Base-by-base conservation (phyloP, 108 stramenopile genomes). In the Epipyxis sp. region DNA sequence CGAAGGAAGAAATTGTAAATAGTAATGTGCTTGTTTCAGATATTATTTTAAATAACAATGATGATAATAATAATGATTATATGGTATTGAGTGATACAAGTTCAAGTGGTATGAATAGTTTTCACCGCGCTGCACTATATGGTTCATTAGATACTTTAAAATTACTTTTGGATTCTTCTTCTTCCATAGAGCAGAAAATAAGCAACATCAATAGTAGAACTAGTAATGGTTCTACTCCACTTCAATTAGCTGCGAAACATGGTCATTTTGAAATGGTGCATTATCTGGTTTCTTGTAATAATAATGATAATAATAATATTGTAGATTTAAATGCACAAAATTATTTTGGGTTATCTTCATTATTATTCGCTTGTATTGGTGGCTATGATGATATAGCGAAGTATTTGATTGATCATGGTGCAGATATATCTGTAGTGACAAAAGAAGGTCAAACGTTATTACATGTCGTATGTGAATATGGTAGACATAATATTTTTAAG, bases 191-290 rank as follows among this genome's bases (percentile, higher is more conserved):
- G 25, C 54, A 20, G 54, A 57, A 25, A 16, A 57, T 16, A 57
- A 57, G 16, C 54, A 57, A 25, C 54, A 25, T 57, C 54, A 57
- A 57, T 57, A 16, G 34, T 32, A 29, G 35, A 65, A 32, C 61
- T 65, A 25, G 6, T 32, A 65, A 65, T 37, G 61, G 61, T 32
- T 35, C 27, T 37, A 65, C 25, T 37, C 34, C 61, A 10, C 25
- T 65, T 3, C 61, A 65, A 32, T 65, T 32, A 32, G 61, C 61
- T 35, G 61, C 61, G 34, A 16, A 65, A 37, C 61, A 65, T 65
- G 61, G 61, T 29, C 61, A 65, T 65, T 6, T 35, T 35, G 35
- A 29, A 35, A 25, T 65, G 30, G 13, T 65, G 20, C 61, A 65
- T 10, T 3, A 6, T 35, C 35, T 65, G 34, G 6, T 65, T 3